Percentiles rank a stretch among this genome's conserved stretches.
Evolutionary conservation across 2,329 filamentous ascomycete genomes (phyloP).

Genomic region (Conoideocrella luteorostrata): DNA sequence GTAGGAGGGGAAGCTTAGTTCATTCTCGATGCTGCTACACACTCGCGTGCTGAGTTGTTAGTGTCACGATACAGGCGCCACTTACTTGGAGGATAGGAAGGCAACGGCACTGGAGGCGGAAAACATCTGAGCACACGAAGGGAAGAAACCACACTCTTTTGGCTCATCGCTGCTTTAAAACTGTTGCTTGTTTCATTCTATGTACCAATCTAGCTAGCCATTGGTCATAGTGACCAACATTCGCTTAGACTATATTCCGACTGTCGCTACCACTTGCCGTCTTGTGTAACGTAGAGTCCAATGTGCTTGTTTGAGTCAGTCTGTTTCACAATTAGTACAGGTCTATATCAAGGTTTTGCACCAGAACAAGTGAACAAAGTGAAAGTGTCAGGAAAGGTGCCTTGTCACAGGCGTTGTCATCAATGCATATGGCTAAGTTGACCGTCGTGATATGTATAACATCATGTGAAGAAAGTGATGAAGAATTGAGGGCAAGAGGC

Average conservation of each 20-base stretch:
- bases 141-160: no score
- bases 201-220: neutral
- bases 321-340: conserved; percentile 7
- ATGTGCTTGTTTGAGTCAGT: no score
- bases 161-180: no score
- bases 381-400: conserved; percentile 27
- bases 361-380: neutral
- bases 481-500: neutral
- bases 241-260: neutral
- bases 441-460: conserved; percentile 41
- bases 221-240: neutral
- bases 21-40: no score
- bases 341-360: neutral
- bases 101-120: no score
- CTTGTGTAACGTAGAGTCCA: no score
- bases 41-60: no score
- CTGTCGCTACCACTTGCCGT: neutral
- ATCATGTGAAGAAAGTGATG: conserved; percentile 27
- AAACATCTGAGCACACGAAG: no score
- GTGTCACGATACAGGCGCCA: no score
- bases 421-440: conserved; percentile 42
- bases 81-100: no score
- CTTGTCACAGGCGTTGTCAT: conserved; percentile 42
- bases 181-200: no score
- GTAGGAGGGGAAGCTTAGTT: no score